Conservation (phyloP, 257 asterid species). For the Echites panduratus region DNA sequence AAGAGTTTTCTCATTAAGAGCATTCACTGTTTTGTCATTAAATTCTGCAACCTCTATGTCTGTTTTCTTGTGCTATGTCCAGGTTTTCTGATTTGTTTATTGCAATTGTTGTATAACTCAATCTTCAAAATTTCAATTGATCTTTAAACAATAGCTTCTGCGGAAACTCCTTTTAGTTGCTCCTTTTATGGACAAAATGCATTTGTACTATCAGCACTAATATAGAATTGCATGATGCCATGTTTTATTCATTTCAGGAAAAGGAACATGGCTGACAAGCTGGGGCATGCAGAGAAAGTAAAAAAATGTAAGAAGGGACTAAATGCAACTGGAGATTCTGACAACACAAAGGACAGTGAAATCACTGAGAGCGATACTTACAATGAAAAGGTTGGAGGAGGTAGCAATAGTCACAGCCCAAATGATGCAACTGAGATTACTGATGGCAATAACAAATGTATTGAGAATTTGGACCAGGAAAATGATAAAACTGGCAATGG, state of each 20-base stretch:
- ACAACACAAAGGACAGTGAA: constrained; percentile 29
- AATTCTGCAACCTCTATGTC: neutral
- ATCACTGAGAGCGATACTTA: constrained; percentile 30
- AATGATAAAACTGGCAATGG: too few relatives aligned
- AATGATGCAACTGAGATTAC: constrained; percentile 29
- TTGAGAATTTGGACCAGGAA: too few relatives aligned
- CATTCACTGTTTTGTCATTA: neutral
- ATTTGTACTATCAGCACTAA: neutral
- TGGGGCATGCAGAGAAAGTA: constrained; percentile 16
- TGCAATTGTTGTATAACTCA: neutral
- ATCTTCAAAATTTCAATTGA: neutral
- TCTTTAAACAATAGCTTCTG: neutral
- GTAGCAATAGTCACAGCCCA: constrained; percentile 23
- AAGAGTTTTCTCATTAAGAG: neutral
- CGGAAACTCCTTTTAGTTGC: neutral
- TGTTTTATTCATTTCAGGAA: constrained; percentile 34
- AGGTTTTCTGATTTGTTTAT: neutral
- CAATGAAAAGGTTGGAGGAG: constrained; percentile 19
- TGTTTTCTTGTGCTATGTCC: neutral
- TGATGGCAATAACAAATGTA: constrained; percentile 27
- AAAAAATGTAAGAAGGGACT: constrained; percentile 24
- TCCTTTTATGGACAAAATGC: neutral
- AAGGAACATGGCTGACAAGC: constrained; percentile 39
- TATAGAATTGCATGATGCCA: too few relatives aligned
- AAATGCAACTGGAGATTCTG: constrained; percentile 18